Evolutionary conservation across 495 filamentous ascomycete species (phyloP).

Genomic region (Cairneyella variabilis): DNA sequence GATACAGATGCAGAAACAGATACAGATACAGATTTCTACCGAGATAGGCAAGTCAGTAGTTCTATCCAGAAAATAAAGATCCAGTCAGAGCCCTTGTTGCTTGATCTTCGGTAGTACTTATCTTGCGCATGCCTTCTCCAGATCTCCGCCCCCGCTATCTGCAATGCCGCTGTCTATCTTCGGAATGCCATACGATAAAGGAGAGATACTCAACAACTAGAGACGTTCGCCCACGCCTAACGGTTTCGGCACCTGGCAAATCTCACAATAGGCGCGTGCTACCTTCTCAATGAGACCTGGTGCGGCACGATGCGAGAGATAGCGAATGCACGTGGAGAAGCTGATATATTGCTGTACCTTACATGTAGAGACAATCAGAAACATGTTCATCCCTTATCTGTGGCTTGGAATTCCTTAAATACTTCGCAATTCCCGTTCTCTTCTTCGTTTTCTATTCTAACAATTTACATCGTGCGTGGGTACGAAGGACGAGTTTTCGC

Average conservation of each 20-base stretch:
- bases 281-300: constrained; percentile 2
- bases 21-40: neutral
- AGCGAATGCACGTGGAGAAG: neutral
- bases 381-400: constrained; percentile 7
- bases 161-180: neutral
- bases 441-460: neutral
- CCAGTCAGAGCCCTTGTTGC: neutral
- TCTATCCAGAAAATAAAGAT: constrained; percentile 7
- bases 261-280: neutral
- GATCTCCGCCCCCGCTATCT: neutral
- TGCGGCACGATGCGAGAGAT: constrained; percentile 5
- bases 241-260: too few species aligned
- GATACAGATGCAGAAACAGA: too few species aligned
- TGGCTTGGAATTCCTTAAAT: constrained; percentile 10
- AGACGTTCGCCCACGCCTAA: too few species aligned
- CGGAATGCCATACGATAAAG: too few species aligned
- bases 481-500: neutral
- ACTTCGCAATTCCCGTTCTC: neutral
- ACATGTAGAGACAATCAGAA: neutral
- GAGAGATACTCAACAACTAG: too few species aligned
- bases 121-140: constrained; percentile 4
- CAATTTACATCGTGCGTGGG: neutral
- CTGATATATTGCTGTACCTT: neutral
- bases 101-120: neutral
- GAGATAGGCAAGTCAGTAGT: constrained; percentile 2